Evolutionary conservation across 306 rosid genomes (phyloP).

Genomic region (Rosa chinensis): DNA sequence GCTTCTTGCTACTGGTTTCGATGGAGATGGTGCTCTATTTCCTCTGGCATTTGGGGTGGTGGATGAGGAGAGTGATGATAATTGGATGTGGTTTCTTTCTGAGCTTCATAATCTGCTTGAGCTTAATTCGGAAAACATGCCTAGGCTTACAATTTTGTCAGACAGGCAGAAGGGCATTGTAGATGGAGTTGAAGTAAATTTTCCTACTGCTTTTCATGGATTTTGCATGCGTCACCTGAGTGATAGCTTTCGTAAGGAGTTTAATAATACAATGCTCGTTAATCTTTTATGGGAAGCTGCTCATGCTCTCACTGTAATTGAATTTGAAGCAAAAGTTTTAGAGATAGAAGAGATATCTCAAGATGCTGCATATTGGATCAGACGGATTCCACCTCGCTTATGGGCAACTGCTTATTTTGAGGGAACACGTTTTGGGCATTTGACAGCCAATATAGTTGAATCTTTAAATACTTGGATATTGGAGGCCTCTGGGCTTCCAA

Average conservation of each 20-base stretch:
- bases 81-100: constrained; percentile 91
- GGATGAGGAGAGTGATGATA: constrained; percentile 82
- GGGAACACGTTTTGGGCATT: constrained; percentile 76
- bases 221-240: constrained; percentile 87
- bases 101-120: constrained; percentile 82
- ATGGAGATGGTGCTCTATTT: constrained; percentile 81
- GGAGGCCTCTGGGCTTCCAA: constrained; percentile 86
- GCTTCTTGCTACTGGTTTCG: constrained; percentile 77
- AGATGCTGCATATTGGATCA: constrained; percentile 84
- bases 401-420: constrained; percentile 92
- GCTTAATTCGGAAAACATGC: constrained; percentile 86
- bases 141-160: constrained; percentile 83
- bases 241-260: constrained; percentile 86
- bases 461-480: constrained; percentile 70
- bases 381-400: constrained; percentile 68
- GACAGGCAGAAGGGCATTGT: constrained; percentile 81
- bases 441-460: constrained; percentile 74
- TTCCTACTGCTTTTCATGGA: constrained; percentile 89
- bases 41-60: constrained; percentile 89
- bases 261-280: constrained; percentile 65
- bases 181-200: constrained; percentile 76
- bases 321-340: constrained; percentile 65
- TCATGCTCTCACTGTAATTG: constrained; percentile 69
- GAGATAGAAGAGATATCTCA: constrained; percentile 80
- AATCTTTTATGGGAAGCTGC: constrained; percentile 87